Base-by-base conservation (phyloP, 768 basidiomycete genomes). In the Lentinula boryana region DNA sequence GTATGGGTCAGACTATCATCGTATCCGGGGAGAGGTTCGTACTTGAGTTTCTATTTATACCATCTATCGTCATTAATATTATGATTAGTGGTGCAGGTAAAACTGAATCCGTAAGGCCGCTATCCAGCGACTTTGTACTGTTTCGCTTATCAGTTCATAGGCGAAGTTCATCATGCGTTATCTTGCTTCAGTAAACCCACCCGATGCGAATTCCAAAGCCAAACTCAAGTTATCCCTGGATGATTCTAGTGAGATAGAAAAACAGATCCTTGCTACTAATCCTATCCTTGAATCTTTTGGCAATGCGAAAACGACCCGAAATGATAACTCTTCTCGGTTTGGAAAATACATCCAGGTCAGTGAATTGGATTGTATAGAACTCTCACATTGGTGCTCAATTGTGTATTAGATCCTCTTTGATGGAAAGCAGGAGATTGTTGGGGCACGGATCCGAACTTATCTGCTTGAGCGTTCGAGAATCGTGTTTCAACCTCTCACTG, bases 121-220 rank as follows among this genome's bases (percentile, higher is more conserved):
- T 35, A 18, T 41, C 23, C 23, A 31, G 4, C 55, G n/a, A 15
- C 36, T 9, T 23, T 35, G 44, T 21, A 5, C 2, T 23, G 48
- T 7, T 5, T 33, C 49, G 35, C 48, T 58, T 15, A 58, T 21
- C 18, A 48, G 12, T 46, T 15, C 41, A 51, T 67, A 93, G 89
- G 91, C 97, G 56, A 98, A 99, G 78, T 95, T 95, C 78, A 99
- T 99, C 74, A 96, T 99, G 87, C 87, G 97, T 62, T 99, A 98
- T 74, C 88, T 99, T 67, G 97, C 97, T 12, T 98, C 96, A 1
- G 94, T 99, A 49, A 97, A 98, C 65, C 94, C 95, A 63, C 80
- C 88, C 33, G 80, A 85, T 68, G 23, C 40, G 23, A 80, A 76
- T 66, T 71, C 80, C 59, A 85, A 87, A 72, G 70, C 78, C 4